These are phyloP conservation scores for Claviceps sp. DNA, from an alignment of 2,329 filamentous ascomycete species.

Conservation along the genomic window DNA sequence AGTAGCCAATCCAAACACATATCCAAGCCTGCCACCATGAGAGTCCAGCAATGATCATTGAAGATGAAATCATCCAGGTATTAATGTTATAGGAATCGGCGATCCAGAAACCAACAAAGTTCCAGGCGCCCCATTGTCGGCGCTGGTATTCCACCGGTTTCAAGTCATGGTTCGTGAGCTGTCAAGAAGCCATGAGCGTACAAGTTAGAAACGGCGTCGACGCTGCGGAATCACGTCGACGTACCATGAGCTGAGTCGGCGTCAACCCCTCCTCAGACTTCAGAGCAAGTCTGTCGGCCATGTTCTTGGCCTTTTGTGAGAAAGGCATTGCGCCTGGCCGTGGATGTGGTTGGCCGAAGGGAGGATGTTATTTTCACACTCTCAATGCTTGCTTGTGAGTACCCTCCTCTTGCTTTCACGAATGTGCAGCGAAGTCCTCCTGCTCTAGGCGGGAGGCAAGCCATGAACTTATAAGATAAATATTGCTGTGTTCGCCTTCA, in stretches of 20 bases:
- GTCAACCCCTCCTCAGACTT: constrained; percentile 64
- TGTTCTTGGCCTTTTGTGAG: constrained; percentile 19
- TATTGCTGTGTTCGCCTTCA: no score
- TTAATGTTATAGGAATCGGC: constrained; percentile 81
- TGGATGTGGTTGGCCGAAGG: background rate
- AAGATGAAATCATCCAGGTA: constrained; percentile 86
- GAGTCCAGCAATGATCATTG: constrained; percentile 64
- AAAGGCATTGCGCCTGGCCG: constrained; percentile 1
- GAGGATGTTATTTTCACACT: background rate
- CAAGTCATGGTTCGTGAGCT: constrained; percentile 72
- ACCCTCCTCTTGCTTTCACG: no score
- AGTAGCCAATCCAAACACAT: constrained; percentile 80
- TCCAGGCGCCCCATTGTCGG: constrained; percentile 75
- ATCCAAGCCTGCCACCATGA: constrained; percentile 89
- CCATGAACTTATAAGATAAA: no score
- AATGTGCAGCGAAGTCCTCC: no score
- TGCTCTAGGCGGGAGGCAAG: no score
- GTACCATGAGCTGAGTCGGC: constrained; percentile 64
- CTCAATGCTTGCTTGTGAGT: background rate
- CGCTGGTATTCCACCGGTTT: constrained; percentile 68
- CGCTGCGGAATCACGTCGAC: constrained; percentile 6
- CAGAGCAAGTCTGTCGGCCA: constrained; percentile 53
- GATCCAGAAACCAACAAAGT: constrained; percentile 82
- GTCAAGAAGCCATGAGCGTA: constrained; percentile 1
- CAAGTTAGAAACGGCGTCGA: background rate